Base-by-base conservation (phyloP, 2,329 filamentous ascomycete genomes). In the Diplodia sapinea region DNA sequence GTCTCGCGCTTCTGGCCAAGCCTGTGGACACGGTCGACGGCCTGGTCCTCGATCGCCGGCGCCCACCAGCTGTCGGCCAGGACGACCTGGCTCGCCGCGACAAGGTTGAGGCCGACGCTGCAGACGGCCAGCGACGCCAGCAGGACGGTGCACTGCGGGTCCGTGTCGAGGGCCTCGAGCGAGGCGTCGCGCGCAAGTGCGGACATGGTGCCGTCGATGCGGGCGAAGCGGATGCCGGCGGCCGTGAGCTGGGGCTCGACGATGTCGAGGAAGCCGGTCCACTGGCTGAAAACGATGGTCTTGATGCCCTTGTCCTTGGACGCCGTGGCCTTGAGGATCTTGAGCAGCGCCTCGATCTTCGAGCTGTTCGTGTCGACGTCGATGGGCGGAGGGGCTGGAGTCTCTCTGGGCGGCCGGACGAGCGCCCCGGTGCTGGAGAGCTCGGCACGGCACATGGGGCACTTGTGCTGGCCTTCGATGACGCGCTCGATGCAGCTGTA, bases 1-100 rank as follows among this genome's bases (percentile, higher is more conserved):
- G 90, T 93, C 69, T 89, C 86, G 47, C 91, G 86, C 70, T 85
- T 94, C 80, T 97, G 94, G 0, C 95, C 78, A 0, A 79, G 66
- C 8, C 78, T 71, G 64, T 79, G 77, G 2, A 97, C 93, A 4
- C 93, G 89, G 75, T 97, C 93, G 2, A 96, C 86, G 3, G 94
- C 94, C 76, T 97, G 93, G 72, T 96, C 93, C 78, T 97, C 93
- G 66, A 97, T 95, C 0, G 93, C 93, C 0, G 93, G 93, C 1
- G 93, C 93, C 78, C 93, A 97, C 93, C 92, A 97, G 68, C 87
- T 91, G 77, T 97, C 93, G 0, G 88, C 87, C 23, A 97, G 83
- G 55, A 97, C 88, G 68, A 96, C 92, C 7, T 93, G 93, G 73
- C 95, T 93, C 0, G 93, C 93, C 0, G 92, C 89, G 0, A 94